Percentiles rank a stretch among this genome's conserved stretches.
phyloP scores from a whole-genome alignment of 2,329 filamentous ascomycete genomes.

The Penicillium polonicum region DNA sequence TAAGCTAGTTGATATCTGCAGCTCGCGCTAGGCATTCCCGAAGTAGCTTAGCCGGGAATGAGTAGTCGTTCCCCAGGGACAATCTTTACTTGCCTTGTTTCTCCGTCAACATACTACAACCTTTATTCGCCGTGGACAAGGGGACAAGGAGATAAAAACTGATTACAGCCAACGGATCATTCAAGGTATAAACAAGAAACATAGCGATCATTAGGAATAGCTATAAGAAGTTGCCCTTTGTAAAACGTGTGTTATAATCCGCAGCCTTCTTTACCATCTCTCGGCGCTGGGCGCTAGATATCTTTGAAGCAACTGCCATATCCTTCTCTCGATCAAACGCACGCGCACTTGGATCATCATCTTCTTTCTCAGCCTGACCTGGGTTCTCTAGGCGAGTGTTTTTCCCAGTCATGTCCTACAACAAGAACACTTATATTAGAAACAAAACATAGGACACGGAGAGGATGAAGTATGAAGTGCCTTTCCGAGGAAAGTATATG shows the following conservation, averaged over 20 bases:
- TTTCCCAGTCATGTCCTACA: conserved; percentile 46
- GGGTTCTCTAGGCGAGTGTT: conserved; percentile 46
- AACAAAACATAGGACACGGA: neutral
- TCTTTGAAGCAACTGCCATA: conserved; percentile 72
- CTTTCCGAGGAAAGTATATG: neutral
- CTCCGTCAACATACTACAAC: no score
- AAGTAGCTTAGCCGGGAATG: no score
- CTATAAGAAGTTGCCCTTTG: conserved; percentile 63
- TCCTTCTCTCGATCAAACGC: conserved; percentile 93
- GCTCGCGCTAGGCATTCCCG: no score
- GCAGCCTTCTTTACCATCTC: conserved; percentile 77
- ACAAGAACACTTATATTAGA: neutral
- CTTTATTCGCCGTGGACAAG: no score
- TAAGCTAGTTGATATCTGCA: no score
- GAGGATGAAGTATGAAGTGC: neutral
- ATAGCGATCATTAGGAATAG: neutral
- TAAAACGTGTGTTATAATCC: conserved; percentile 79
- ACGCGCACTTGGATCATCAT: conserved; percentile 87
- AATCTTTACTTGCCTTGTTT: no score
- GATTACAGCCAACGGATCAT: no score
- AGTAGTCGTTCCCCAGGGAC: no score
- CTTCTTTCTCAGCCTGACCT: conserved; percentile 63
- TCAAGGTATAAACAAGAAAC: no score
- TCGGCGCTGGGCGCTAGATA: conserved; percentile 70
- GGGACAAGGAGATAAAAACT: no score